phyloP scores from a whole-genome alignment of 2,329 filamentous ascomycete genomes.

The Arthrobotrys conoides region DNA sequence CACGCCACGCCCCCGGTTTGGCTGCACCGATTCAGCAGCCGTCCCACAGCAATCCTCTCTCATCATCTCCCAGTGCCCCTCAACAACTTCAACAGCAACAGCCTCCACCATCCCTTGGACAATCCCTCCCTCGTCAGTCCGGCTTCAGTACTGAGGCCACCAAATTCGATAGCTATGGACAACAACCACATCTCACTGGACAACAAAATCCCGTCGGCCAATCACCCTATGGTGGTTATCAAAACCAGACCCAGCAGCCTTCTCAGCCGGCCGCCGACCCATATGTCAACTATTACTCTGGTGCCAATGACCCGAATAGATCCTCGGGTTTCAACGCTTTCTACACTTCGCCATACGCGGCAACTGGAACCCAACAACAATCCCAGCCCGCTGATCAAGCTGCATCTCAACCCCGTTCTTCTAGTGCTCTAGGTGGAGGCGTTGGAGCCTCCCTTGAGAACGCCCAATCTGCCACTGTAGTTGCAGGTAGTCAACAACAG shows the following conservation, averaged over 20 bases:
- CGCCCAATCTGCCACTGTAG: slow-evolving; percentile 70
- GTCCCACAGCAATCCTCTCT: slow-evolving; percentile 81
- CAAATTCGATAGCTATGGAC: slow-evolving; percentile 77
- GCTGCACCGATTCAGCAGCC: slow-evolving; percentile 73
- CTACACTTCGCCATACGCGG: slow-evolving; percentile 70
- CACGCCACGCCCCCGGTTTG: slow-evolving; percentile 72
- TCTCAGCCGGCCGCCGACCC: slow-evolving; percentile 46
- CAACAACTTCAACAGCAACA: slow-evolving; percentile 76
- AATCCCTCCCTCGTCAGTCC: slow-evolving; percentile 72
- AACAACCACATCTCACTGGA: slow-evolving; percentile 66
- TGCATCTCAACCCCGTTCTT: slow-evolving; percentile 80
- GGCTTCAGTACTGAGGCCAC: slow-evolving; percentile 78
- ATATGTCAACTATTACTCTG: slow-evolving; percentile 45
- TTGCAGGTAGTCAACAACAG: slow-evolving; percentile 79
- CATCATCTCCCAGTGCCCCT: slow-evolving; percentile 76
- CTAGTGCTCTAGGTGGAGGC: slow-evolving; percentile 79
- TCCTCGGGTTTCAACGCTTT: slow-evolving; percentile 39
- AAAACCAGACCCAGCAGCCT: slow-evolving; percentile 62
- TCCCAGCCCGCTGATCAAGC: slow-evolving; percentile 76
- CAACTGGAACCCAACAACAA: slow-evolving; percentile 64
- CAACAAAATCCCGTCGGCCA: slow-evolving; percentile 66
- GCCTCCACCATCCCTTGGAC: slow-evolving; percentile 72
- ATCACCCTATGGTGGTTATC: slow-evolving; percentile 61
- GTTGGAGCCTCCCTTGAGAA: slow-evolving; percentile 75
- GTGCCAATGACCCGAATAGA: slow-evolving; percentile 33